Evolutionary conservation across 2,329 filamentous ascomycete species (phyloP), one percentile per base, ranked within the genome.

Genomic region (Aspergillus fructus): DNA sequence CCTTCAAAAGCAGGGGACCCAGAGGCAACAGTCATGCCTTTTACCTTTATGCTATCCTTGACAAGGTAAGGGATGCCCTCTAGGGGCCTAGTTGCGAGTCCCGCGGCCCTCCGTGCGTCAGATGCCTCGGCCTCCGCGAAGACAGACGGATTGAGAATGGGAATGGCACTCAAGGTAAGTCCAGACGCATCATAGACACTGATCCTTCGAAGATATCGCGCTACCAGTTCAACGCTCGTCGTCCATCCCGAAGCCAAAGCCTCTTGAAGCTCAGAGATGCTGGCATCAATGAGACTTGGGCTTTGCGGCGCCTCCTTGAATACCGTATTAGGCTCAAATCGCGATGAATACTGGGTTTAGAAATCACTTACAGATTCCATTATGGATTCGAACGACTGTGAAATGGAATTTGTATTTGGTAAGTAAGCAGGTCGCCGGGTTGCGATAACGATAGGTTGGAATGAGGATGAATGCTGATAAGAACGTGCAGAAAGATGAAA

Each of bases 51-150:
- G 62, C 76, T 81, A 63, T 86, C 83, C 65, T 86, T 86, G 62
- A 84, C 73, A 0, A 82, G 83, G 58, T 77, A 85, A 0, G 83
- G 82, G 6, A 86, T 83, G 1, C 84, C 82, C 61, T 86, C 82
- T 0, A 85, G 71, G 0, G 71, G 72, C 2, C 78, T 69, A 3
- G 61, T 58, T 11, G 71, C 51, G 5, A 71, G 57, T 3, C 76
- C 76, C 9, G 69, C 64, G 15, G 73, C 73, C 41, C 80, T 72
- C 11, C 77, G 69, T 1, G 72, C 71, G 68, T 83, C 81, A 3
- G 81, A 81, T 4, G 75, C 76, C 4, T 68, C 66, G 9, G 81
- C 80, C 64, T 81, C 79, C 11, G 77, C 71, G 53, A 83, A 77
- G 4, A 77, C 76, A 19, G 70, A 63, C 2, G 70, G 65, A 58